Percentiles rank a stretch among this genome's conserved stretches.
phyloP scores from a whole-genome alignment of 2,329 filamentous ascomycete species.

The Epichloe baconii region DNA sequence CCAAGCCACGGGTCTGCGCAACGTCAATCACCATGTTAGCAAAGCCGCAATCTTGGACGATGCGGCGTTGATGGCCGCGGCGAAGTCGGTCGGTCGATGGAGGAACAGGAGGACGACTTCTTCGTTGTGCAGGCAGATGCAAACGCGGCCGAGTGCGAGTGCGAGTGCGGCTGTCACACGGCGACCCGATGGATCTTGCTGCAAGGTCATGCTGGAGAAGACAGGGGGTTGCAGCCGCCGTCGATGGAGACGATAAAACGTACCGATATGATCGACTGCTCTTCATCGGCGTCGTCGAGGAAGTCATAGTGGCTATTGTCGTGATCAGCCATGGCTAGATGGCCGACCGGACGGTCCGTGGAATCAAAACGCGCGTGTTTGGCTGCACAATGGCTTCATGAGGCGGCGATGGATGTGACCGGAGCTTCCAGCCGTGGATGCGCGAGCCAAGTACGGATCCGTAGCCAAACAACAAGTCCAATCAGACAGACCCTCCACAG shows the following conservation, averaged over 20 bases:
- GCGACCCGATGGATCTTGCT: neutral
- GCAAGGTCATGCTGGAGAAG: neutral
- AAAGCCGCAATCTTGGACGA: neutral
- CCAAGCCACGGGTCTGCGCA: slow-evolving; percentile 66
- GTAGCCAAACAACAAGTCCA: neutral
- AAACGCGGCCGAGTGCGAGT: neutral
- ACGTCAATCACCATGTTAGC: slow-evolving; percentile 6
- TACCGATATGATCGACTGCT: slow-evolving; percentile 33
- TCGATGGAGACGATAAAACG: slow-evolving; percentile 2
- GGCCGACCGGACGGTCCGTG: slow-evolving; percentile 2
- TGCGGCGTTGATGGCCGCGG: neutral
- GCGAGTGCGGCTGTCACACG: neutral
- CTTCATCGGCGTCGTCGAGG: slow-evolving; percentile 33
- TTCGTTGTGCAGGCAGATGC: neutral
- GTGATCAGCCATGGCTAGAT: slow-evolving; percentile 26
- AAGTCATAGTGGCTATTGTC: slow-evolving; percentile 31
- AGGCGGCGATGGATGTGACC: slow-evolving; percentile 2
- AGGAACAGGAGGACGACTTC: slow-evolving; percentile 1
- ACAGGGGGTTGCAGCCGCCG: neutral
- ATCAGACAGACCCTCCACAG: neutral
- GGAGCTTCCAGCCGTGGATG: neutral
- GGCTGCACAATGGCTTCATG: slow-evolving; percentile 4
- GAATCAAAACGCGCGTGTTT: neutral
- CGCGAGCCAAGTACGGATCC: neutral
- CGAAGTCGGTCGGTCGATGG: neutral